These are phyloP conservation scores for Daldinia decipiens DNA, from an alignment of 495 filamentous ascomycete genomes.

Conservation along the genomic window DNA sequence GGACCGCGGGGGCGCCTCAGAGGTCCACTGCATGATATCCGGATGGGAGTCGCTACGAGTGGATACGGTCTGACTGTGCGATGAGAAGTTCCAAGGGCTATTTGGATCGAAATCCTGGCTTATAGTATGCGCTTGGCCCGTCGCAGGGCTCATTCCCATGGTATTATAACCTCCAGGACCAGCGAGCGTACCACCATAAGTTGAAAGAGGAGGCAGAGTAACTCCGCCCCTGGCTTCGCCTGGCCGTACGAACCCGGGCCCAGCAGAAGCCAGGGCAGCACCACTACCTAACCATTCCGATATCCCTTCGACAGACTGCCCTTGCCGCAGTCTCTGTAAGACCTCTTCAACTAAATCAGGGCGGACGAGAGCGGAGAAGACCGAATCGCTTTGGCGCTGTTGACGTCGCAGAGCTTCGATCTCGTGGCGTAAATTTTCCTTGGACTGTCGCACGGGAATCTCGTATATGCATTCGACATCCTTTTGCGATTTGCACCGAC, in stretches of 20 bases:
- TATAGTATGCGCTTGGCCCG: slow-evolving; percentile 34
- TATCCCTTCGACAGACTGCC: slow-evolving; percentile 61
- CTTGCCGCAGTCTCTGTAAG: slow-evolving; percentile 57
- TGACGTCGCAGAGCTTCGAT: slow-evolving; percentile 61
- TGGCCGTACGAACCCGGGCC: slow-evolving; percentile 34
- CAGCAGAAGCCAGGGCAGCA: slow-evolving; percentile 33
- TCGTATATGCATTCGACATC: slow-evolving; percentile 64
- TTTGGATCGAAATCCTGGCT: slow-evolving; percentile 52
- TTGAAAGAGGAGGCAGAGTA: slow-evolving; percentile 38
- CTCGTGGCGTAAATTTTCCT: slow-evolving; percentile 63
- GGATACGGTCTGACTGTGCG: slow-evolving; percentile 52
- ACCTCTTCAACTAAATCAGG: slow-evolving; percentile 60
- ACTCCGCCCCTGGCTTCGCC: slow-evolving; percentile 39
- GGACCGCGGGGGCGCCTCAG: slow-evolving; percentile 51
- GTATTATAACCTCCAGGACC: slow-evolving; percentile 40
- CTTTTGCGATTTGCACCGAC: slow-evolving; percentile 59
- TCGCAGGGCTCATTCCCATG: slow-evolving; percentile 36
- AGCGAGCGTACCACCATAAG: slow-evolving; percentile 30
- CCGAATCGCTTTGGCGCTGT: slow-evolving; percentile 57
- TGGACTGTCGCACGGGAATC: slow-evolving; percentile 63
- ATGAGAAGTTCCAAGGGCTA: slow-evolving; percentile 57
- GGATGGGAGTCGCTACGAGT: slow-evolving; percentile 54
- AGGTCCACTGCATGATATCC: slow-evolving; percentile 53
- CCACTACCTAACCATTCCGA: slow-evolving; percentile 56
- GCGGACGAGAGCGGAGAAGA: slow-evolving; percentile 58